A percentile compares a stretch with the other conserved stretches of the same genome.
Conservation (phyloP, 192 early-diverging fungal genomes). For the Rhizoclosmatium globosum region DNA sequence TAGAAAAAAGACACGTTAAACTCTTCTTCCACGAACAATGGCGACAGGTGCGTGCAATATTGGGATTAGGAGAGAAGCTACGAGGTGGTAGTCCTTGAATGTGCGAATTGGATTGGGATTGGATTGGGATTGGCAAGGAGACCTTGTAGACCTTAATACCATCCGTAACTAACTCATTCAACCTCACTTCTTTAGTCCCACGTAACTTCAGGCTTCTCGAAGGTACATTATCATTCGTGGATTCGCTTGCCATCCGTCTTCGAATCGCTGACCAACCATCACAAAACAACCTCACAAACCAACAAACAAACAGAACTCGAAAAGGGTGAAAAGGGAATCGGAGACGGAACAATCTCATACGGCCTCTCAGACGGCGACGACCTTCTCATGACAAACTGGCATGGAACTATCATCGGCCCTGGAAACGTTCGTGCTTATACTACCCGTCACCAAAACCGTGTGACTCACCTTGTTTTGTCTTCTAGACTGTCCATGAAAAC, state of each 20-base stretch:
- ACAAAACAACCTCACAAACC: too few relatives aligned
- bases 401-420: constrained; percentile 92
- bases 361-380: constrained; percentile 88
- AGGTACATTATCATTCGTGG: not conserved
- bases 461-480: not conserved
- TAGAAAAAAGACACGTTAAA: too few relatives aligned
- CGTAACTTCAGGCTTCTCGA: constrained; percentile 96
- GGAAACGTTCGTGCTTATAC: constrained; percentile 61
- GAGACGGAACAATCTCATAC: constrained; percentile 94
- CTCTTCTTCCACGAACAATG: too few relatives aligned
- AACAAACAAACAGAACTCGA: constrained; percentile 75
- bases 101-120: too few relatives aligned
- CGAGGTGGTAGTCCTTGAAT: too few relatives aligned
- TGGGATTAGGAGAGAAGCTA: too few relatives aligned
- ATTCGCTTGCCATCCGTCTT: too few relatives aligned
- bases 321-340: constrained; percentile 95
- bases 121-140: too few relatives aligned
- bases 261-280: too few relatives aligned
- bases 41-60: too few relatives aligned
- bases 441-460: not conserved
- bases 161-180: not conserved
- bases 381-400: constrained; percentile 85
- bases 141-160: not conserved
- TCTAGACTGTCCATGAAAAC: constrained; percentile 94
- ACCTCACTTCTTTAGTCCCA: constrained; percentile 69